phyloP scores from a whole-genome alignment of 2,329 filamentous ascomycete genomes.

The Bipolaris bicolor region DNA sequence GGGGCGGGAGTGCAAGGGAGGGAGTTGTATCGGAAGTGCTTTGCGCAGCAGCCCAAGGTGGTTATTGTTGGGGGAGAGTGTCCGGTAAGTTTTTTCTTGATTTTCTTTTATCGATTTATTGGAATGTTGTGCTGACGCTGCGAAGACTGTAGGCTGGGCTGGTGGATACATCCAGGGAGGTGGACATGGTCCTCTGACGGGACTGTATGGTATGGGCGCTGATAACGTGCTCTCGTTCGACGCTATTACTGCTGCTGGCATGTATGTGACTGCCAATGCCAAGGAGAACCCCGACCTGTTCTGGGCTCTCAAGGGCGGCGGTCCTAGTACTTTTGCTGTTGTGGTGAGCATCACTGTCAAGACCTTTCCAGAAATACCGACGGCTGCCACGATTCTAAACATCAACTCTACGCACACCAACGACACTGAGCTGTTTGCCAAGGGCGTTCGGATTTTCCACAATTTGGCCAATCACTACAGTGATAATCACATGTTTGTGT shows the following conservation, averaged over 20 bases:
- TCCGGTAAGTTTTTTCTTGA: slow-evolving; percentile 27
- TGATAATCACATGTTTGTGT: slow-evolving; percentile 45
- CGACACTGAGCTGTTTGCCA: slow-evolving; percentile 35
- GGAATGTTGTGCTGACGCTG: slow-evolving; percentile 6
- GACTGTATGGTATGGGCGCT: slow-evolving; percentile 48
- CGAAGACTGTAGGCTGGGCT: slow-evolving; percentile 47
- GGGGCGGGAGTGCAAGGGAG: slow-evolving; percentile 46
- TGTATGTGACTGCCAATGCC: slow-evolving; percentile 40
- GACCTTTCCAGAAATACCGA: slow-evolving; percentile 42
- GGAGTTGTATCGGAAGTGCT: slow-evolving; percentile 41
- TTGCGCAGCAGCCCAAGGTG: slow-evolving; percentile 37
- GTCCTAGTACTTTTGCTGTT: slow-evolving; percentile 41
- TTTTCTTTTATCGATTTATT: too few relatives aligned
- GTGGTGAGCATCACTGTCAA: slow-evolving; percentile 43
- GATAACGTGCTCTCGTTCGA: slow-evolving; percentile 49
- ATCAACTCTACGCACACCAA: slow-evolving; percentile 47
- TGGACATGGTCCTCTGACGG: slow-evolving; percentile 51
- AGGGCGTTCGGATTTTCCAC: slow-evolving; percentile 43
- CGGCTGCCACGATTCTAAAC: slow-evolving; percentile 42
- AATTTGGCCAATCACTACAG: slow-evolving; percentile 43
- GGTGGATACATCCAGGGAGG: slow-evolving; percentile 54
- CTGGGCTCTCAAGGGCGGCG: slow-evolving; percentile 46
- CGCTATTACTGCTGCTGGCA: slow-evolving; percentile 49
- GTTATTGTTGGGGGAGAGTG: slow-evolving; percentile 49
- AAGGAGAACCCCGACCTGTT: slow-evolving; percentile 47